A percentile compares a stretch with the other conserved stretches of the same genome.
Conservation (phyloP, 805 yeast genomes). For the Pichia nakasei region DNA sequence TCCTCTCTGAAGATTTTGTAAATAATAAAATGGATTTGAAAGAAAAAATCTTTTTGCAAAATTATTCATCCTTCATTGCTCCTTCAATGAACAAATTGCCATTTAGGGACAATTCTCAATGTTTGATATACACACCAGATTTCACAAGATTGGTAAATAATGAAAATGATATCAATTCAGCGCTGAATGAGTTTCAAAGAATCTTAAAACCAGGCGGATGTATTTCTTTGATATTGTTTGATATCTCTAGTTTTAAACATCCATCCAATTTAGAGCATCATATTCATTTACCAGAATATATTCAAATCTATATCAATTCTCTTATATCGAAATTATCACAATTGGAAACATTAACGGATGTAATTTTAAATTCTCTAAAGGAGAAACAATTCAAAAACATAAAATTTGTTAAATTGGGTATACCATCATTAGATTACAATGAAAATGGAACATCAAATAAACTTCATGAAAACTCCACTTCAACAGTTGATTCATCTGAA, state of each 20-base stretch:
- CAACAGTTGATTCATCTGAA: neutral
- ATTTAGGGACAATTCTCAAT: conserved; percentile 20
- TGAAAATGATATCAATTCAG: conserved; percentile 12
- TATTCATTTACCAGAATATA: conserved; percentile 4
- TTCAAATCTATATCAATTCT: conserved; percentile 4
- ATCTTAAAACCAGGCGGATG: conserved; percentile 24
- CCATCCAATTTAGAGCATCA: neutral
- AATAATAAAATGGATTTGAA: conserved; percentile 14
- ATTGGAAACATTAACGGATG: neutral
- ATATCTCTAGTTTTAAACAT: conserved; percentile 14
- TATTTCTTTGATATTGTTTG: conserved; percentile 21
- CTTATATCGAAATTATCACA: conserved; percentile 4
- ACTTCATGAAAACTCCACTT: neutral
- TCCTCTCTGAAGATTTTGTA: conserved; percentile 16
- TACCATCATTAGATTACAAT: conserved; percentile 1
- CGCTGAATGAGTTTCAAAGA: conserved; percentile 23
- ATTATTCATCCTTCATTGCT: conserved; percentile 27
- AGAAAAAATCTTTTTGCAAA: conserved; percentile 19
- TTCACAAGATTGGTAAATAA: conserved; percentile 14
- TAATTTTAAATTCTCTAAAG: neutral
- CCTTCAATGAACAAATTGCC: conserved; percentile 20
- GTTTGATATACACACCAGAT: conserved; percentile 23
- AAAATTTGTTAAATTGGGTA: conserved; percentile 4
- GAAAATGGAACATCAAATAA: no score
- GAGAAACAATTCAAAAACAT: conserved; percentile 1